Conservation (phyloP, 192 early-diverging fungal genomes). For the Haplosporangium gracile region DNA sequence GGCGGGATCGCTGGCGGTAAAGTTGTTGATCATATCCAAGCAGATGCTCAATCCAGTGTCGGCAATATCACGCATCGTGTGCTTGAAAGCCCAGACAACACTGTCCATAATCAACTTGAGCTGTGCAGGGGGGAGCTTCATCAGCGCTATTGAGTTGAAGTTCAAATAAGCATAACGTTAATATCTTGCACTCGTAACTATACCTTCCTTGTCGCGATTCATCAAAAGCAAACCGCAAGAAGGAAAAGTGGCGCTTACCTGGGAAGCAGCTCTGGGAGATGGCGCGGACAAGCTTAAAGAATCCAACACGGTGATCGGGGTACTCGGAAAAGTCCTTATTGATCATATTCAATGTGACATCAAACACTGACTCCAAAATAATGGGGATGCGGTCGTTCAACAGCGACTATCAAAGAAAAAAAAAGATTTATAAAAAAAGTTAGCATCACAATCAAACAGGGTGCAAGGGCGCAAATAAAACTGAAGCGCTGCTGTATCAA, state of each 20-base stretch:
- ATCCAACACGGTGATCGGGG: constrained; percentile 96
- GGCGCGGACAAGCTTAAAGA: constrained; percentile 93
- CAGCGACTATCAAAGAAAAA: constrained; percentile 60
- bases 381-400: constrained; percentile 87
- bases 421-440: constrained; percentile 9
- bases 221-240: neutral
- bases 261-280: constrained; percentile 95
- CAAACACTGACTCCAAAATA: constrained; percentile 95
- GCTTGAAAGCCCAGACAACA: constrained; percentile 99
- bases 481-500: neutral
- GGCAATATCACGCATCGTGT: constrained; percentile 98
- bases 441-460: constrained; percentile 1
- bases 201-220: constrained; percentile 5
- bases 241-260: constrained; percentile 60
- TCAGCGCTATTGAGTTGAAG: constrained; percentile 69
- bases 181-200: neutral
- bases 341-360: constrained; percentile 99
- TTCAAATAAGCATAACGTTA: neutral
- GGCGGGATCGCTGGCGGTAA: constrained; percentile 77
- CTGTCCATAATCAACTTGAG: constrained; percentile 96
- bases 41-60: constrained; percentile 92
- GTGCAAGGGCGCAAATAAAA: neutral
- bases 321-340: constrained; percentile 98
- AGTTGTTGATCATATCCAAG: constrained; percentile 90
- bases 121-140: constrained; percentile 84